phyloP scores from a whole-genome alignment of 1,284 basidiomycete species.

The Retiboletus fuscus region DNA sequence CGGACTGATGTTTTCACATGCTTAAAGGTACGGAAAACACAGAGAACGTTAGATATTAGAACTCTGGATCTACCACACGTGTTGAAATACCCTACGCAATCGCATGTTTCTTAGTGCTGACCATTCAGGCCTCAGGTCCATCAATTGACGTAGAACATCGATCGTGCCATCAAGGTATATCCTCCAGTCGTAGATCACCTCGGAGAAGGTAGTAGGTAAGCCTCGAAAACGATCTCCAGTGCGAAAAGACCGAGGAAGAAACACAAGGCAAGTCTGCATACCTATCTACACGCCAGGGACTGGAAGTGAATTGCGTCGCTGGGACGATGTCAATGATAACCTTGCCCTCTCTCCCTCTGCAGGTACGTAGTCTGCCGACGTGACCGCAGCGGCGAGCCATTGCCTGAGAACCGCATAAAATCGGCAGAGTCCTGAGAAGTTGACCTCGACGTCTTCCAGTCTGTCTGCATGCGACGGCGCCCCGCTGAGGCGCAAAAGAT shows the following conservation, averaged over 20 bases:
- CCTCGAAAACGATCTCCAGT: background rate
- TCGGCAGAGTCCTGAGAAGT: background rate
- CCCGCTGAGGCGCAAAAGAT: background rate
- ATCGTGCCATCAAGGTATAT: background rate
- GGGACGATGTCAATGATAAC: background rate
- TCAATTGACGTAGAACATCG: too few relatives aligned
- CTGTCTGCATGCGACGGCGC: background rate
- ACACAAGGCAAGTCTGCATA: background rate
- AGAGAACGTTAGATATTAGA: conserved; percentile 10
- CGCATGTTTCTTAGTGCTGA: background rate
- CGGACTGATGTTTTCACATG: background rate
- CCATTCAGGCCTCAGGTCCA: background rate
- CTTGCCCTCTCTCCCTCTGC: background rate
- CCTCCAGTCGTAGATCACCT: background rate
- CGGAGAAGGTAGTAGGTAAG: background rate
- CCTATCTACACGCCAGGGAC: background rate
- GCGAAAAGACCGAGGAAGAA: background rate
- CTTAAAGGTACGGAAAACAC: conserved; percentile 9
- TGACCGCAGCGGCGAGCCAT: background rate
- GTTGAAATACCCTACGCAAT: conserved; percentile 23
- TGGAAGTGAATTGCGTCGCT: background rate
- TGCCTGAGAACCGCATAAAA: background rate
- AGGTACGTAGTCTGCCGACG: background rate
- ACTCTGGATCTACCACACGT: background rate
- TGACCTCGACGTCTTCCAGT: background rate